Evolutionary conservation across 2,329 filamentous ascomycete species (phyloP), one percentile per base, ranked within the genome.

Genomic region (Beauveria varroae): DNA sequence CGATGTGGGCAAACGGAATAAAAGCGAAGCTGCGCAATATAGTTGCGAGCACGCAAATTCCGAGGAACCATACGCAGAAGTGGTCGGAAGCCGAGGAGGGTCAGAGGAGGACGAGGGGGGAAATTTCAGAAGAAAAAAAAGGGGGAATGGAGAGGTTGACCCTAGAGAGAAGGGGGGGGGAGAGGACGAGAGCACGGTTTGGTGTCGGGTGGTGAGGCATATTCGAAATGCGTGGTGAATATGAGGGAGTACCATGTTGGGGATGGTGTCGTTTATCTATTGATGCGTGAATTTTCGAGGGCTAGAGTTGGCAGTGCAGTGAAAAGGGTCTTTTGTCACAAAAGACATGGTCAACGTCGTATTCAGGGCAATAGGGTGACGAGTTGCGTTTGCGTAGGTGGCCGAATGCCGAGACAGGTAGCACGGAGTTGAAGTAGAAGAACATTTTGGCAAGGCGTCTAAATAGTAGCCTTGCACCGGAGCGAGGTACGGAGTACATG

Each of bases 111-210:
- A 43, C 14, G 7, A 43, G 43, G 7, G n/a, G 22, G 18, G 6
- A 20, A 43, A 18, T 26, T 3, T 8, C 24, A 9, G 20, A 24
- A 14, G 24, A 46, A 22, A 24, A 43, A 20, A 20, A 20, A 34
- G 10, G 56, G 55, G 56, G 56, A 58, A 30, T 44, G 47, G n/a
- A 24, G 30, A 51, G 47, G 56, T 58, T 37, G 56, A 58, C 56
- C 56, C 56, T 59, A 59, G 37, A 59, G 46, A 51, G 56, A 43
- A 37, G 12, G 30, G 34, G 34, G 47, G 16, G 22, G 24, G 34
- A 14, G 24, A 40, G 20, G 1, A 22, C 14, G 44, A 52, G 49
- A 52, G 28, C 28, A 37, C 49, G 49, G 49, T 34, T 52, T 52
- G 16, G 10, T 12, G 28, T 34, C 9, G 18, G 18, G 49, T 20